Base-by-base conservation (phyloP, 2,329 filamentous ascomycete species). In the Chaetothyriales sp. region DNA sequence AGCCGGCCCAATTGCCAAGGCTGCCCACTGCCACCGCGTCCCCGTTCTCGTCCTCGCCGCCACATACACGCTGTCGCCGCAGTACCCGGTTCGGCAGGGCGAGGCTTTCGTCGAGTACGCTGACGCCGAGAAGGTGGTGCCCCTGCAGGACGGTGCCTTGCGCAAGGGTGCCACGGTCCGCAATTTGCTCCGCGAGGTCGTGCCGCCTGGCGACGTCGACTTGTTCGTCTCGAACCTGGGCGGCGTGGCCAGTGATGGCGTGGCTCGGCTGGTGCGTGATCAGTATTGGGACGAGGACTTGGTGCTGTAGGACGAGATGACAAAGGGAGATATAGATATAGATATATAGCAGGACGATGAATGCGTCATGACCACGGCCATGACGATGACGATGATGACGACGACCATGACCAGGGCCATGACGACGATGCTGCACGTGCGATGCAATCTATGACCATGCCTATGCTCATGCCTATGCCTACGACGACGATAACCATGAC, bases 41-140 rank as follows among this genome's bases (percentile, higher is more conserved):
- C 85, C 89, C 0, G 89, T 98, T 18, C 82, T 97, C 20, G 87
- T 94, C 2, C 78, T 98, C 44, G 86, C 85, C 49, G 90, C 89
- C 29, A 83, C 97, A 18, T 97, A 95, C 74, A 94, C 94, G 69
- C 78, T 98, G 51, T 94, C 87, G 60, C 89, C 92, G 0, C 82
- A 94, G 54, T 90, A 89, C 62, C 85, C 89, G 1, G 89, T 89
- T 62, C 82, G 92, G 62, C 82, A 85, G 50, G 84, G 88, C 57
- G 80, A 82, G 4, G 33, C 33, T 5, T 72, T 94, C 55, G 85
- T 95, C 53, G 90, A 95, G 69, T 88, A 88, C 70, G 90, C 88
- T 15, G 82, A 89, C 65, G 81, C 89, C 1, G 82, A 83, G 50
- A 83, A 78, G 58, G 83, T 88, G 52, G 79, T 92, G 44, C 77